Percentiles rank a stretch among this genome's conserved stretches.
phyloP scores from a whole-genome alignment of 768 basidiomycete species.

The Grammothele lineata region DNA sequence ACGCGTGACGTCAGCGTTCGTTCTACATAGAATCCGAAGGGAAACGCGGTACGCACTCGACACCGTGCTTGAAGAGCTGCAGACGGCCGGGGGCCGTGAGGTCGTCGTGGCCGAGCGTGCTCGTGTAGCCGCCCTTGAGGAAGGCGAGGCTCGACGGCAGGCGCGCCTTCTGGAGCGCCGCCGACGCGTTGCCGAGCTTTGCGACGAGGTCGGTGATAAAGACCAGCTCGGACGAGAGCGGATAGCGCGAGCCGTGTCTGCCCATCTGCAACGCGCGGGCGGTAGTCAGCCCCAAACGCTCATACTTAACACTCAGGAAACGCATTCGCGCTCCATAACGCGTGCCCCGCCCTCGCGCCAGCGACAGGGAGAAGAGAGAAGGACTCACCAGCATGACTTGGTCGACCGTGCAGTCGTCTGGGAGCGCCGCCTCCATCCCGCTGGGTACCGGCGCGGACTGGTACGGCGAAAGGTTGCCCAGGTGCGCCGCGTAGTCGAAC shows the following conservation, averaged over 20 bases:
- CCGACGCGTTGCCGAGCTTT: slow-evolving; percentile 26
- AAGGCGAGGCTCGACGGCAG: slow-evolving; percentile 34
- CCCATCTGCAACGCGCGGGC: slow-evolving; percentile 28
- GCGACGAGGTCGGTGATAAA: slow-evolving; percentile 31
- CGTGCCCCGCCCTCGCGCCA: no score
- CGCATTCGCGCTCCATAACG: no score
- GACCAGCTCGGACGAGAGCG: slow-evolving; percentile 28
- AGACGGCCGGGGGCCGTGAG: slow-evolving; percentile 34
- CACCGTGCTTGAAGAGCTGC: slow-evolving; percentile 38
- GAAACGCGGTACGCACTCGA: slow-evolving; percentile 23
- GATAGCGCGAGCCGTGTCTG: slow-evolving; percentile 39
- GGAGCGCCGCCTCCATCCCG: slow-evolving; percentile 28
- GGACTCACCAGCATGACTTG: slow-evolving; percentile 35
- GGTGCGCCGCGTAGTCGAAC: slow-evolving; percentile 16
- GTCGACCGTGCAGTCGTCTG: slow-evolving; percentile 35
- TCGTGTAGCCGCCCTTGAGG: slow-evolving; percentile 33
- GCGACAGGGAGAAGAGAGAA: background rate
- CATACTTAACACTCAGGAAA: no score
- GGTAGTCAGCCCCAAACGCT: background rate
- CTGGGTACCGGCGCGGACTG: slow-evolving; percentile 26
- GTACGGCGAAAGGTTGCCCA: slow-evolving; percentile 37
- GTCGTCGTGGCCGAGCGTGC: slow-evolving; percentile 30
- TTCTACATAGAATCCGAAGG: no score
- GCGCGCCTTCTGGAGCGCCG: slow-evolving; percentile 22
- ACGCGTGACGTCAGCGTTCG: background rate